Evolutionary conservation across 2,329 filamentous ascomycete genomes (phyloP), one percentile per base, ranked within the genome.

Genomic region (Trichoderma semiorbis): DNA sequence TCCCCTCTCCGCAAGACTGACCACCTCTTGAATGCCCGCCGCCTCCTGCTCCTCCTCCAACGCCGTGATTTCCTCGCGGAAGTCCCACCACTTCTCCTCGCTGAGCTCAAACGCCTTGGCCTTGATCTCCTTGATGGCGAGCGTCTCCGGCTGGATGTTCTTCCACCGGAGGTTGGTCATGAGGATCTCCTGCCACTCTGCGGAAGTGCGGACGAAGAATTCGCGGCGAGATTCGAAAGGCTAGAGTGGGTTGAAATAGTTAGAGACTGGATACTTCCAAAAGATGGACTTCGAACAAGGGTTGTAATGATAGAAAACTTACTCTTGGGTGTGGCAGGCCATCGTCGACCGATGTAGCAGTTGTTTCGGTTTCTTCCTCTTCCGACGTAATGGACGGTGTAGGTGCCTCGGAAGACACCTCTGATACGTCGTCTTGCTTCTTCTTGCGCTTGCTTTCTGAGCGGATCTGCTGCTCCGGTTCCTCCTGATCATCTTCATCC

Each of bases 41-140:
- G 93, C 95, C 82, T 98, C 95, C 84, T 98, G 94, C 84, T 98
- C 95, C 82, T 98, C 95, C 82, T 99, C 96, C 78, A 98, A 82
- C 7, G 90, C 92, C 69, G 91, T 92, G 75, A 99, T 93, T 83
- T 98, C 95, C 84, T 99, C 96, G 77, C 96, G 89, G 79, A 92
- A 94, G 85, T 98, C 96, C 96, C 96, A 99, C 96, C 96, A 99
- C 81, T 97, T 97, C 83, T 95, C 93, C 82, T 99, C 96, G 53
- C 95, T 95, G 74, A 94, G 87, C 78, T 94, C 92, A 80, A 98
- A 99, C 1, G 94, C 96, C 79, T 90, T 91, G 77, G 95, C 92
- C 81, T 97, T 94, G 77, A 98, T 90, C 84, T 98, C 96, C 85
- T 99, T 99, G 78, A 97, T 85, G 0, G 89, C 86, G 74, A 93